Evolutionary conservation across 1,284 basidiomycete genomes (phyloP).

Genomic region (Ustilago bromivora): DNA sequence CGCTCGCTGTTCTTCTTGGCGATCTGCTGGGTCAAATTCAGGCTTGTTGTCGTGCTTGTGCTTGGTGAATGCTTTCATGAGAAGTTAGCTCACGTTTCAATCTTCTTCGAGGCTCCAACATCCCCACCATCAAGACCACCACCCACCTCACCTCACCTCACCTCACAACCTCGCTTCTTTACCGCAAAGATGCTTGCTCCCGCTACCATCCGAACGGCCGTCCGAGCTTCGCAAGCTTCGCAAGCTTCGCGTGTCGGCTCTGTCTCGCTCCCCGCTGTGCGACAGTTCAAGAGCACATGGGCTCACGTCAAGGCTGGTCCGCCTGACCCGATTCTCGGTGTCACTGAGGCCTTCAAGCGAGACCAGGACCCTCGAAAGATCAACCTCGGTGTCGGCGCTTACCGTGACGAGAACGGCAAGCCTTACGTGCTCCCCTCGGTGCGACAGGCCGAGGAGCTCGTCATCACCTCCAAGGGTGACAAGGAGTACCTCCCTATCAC

Average conservation of each 20-base stretch:
- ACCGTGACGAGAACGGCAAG: conserved; percentile 94
- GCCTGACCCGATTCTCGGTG: conserved; percentile 94
- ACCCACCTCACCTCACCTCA: not conserved
- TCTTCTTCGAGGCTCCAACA: not conserved
- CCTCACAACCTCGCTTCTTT: not conserved
- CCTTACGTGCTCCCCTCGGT: conserved; percentile 93
- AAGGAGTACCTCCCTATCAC: conserved; percentile 99
- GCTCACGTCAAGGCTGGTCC: conserved; percentile 85
- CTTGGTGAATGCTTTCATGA: not conserved
- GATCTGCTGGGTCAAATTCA: conserved; percentile 1
- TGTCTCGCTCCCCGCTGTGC: conserved; percentile 37
- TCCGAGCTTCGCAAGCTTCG: conserved; percentile 36
- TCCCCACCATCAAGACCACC: conserved; percentile 1
- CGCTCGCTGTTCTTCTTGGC: conserved; percentile 8
- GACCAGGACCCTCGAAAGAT: conserved; percentile 86
- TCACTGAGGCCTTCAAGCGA: conserved; percentile 94
- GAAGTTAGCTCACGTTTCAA: not conserved
- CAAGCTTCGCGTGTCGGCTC: conserved; percentile 36
- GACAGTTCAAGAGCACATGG: conserved; percentile 79
- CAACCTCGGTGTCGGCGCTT: conserved; percentile 85
- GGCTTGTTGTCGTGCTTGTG: not conserved
- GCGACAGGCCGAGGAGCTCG: conserved; percentile 87
- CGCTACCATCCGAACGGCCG: conserved; percentile 44
- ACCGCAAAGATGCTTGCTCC: conserved; percentile 42
- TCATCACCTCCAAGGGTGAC: conserved; percentile 81